phyloP scores from a whole-genome alignment of 768 basidiomycete genomes.

The Coprinellus micaceus region DNA sequence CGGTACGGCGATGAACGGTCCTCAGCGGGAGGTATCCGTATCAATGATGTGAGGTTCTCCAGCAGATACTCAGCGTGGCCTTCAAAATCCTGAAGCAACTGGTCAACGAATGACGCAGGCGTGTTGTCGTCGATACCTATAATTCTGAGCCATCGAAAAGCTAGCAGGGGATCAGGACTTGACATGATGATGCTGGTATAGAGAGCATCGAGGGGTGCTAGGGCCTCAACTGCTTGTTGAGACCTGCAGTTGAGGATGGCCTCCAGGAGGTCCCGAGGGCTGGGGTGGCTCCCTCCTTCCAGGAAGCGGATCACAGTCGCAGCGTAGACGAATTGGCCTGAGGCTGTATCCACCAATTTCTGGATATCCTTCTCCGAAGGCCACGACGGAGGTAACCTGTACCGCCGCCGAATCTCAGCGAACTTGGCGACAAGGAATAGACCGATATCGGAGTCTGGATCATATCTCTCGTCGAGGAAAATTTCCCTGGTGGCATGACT shows the following conservation, averaged over 20 bases:
- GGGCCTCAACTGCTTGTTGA: neutral
- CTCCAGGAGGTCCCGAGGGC: slow-evolving; percentile 12
- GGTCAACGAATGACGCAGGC: neutral
- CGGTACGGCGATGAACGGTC: neutral
- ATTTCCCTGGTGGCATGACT: neutral
- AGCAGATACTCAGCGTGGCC: neutral
- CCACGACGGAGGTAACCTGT: slow-evolving; percentile 7
- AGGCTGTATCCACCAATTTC: neutral
- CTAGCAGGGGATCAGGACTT: too few species aligned
- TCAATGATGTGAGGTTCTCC: neutral
- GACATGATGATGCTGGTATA: slow-evolving; percentile 1
- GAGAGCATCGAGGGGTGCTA: neutral
- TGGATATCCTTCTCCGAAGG: neutral
- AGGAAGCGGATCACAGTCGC: slow-evolving; percentile 13
- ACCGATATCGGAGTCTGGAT: neutral
- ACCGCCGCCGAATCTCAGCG: neutral
- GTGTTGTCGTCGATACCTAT: neutral
- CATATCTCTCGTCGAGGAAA: neutral
- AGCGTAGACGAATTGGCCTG: slow-evolving; percentile 18
- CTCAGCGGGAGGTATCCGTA: neutral
- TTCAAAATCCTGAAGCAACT: neutral
- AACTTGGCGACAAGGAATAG: neutral
- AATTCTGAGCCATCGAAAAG: neutral
- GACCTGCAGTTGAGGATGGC: neutral
- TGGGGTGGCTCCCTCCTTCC: slow-evolving; percentile 1